Base-by-base conservation (phyloP, 495 filamentous ascomycete genomes). In the Chaetomidium leptoderma region DNA sequence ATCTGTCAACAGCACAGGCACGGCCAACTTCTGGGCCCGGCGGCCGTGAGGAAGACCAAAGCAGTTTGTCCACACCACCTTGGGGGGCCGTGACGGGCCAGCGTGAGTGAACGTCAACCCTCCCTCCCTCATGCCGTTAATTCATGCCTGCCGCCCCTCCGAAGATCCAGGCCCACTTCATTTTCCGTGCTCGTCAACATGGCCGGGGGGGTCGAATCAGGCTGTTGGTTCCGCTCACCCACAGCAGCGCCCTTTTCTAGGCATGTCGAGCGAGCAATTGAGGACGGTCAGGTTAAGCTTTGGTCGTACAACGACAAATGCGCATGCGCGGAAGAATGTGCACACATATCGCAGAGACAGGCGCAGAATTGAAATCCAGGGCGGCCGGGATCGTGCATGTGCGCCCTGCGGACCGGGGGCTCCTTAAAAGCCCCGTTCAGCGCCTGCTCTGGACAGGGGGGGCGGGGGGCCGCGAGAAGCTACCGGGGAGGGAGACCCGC, bases 101-200 rank as follows among this genome's bases (percentile, higher is more conserved):
- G 24, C 35, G 4, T 42, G 23, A 32, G 14, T 17, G 29, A 30
- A 35, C 16, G 49, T 30, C 37, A 19, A 21, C 35, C 46, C 35
- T 23, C 53, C 47, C 61, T 46, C 53, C 30, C 47, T 46, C 44
- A 43, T 54, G 56, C 51, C 32, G 53, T 51, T 53, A 60, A 59
- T 61, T 66, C 64, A 66, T 63, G 62, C 65, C 58, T 60, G 55
- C 64, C 60, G 56, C 57, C 40, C 61, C 57, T 61, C 55, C 43
- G 49, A 62, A 40, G 60, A 58, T 63, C 53, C 57, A 67, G 65
- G 63, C 60, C 64, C 66, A 64, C 67, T 57, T 60, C 55, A 50
- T 57, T 60, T 58, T 67, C 60, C 35, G 16, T 30, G 21, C 19
- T 24, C 44, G 26, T 36, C 46, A 39, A 60, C 61, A 56, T 63